These are phyloP conservation scores for Magnaporthiopsis poae DNA, from an alignment of 2,329 filamentous ascomycete species.

Conservation along the genomic window DNA sequence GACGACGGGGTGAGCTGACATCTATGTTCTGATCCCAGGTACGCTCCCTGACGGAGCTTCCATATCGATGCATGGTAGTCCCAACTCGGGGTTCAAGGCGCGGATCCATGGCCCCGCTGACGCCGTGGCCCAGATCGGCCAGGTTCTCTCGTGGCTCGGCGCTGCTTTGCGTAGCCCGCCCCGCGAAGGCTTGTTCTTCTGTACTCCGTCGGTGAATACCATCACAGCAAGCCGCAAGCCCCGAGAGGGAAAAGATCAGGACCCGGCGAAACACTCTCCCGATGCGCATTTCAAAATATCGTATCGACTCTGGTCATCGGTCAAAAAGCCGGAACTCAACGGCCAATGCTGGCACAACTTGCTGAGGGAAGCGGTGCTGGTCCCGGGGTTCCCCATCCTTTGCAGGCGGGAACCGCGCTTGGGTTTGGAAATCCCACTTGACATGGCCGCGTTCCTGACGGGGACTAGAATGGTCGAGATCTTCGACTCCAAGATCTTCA, in stretches of 20 bases:
- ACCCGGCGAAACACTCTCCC: no score
- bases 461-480: background rate
- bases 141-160: conserved; percentile 2
- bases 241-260: background rate
- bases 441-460: conserved; percentile 5
- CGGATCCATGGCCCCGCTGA: no score
- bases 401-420: background rate
- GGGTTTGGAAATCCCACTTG: conserved; percentile 9
- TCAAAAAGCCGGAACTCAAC: background rate
- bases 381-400: conserved; percentile 8
- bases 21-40: background rate
- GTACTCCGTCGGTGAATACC: background rate
- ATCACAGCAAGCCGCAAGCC: no score
- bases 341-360: conserved; percentile 9
- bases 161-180: background rate
- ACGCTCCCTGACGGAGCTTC: background rate
- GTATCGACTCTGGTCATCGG: background rate
- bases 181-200: background rate
- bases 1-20: background rate
- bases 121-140: background rate
- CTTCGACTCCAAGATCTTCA: conserved; percentile 4
- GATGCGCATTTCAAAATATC: background rate
- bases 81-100: no score
- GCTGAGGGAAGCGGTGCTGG: conserved; percentile 6
- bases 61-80: background rate